Evolutionary conservation across 2,329 filamentous ascomycete genomes (phyloP).

Genomic region (Aaosphaeria arxii): DNA sequence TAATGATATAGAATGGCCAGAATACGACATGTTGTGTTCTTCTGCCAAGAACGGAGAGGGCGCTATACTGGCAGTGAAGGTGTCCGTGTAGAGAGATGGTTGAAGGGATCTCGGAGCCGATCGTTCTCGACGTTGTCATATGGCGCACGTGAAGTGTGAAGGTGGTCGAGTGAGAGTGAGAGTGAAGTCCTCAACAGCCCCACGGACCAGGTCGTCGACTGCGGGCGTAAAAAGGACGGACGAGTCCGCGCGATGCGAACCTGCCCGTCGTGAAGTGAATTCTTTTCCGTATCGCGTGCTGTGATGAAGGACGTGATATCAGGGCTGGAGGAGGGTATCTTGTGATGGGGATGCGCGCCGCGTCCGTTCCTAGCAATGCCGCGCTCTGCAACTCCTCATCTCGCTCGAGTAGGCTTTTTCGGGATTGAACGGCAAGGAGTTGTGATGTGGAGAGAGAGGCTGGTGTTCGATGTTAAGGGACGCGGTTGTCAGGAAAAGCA

Average conservation of each 20-base stretch:
- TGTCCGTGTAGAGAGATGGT: constrained; percentile 66
- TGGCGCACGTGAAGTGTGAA: constrained; percentile 17
- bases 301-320: constrained; percentile 58
- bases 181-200: background rate
- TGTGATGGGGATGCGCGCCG: constrained; percentile 66
- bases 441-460: constrained; percentile 8
- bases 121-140: constrained; percentile 23
- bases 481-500: background rate
- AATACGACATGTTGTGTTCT: constrained; percentile 52
- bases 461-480: constrained; percentile 8
- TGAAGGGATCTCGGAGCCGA: constrained; percentile 60
- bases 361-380: constrained; percentile 17
- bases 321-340: constrained; percentile 69
- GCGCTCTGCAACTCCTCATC: constrained; percentile 25
- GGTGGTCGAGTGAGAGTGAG: constrained; percentile 7
- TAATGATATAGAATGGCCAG: constrained; percentile 52
- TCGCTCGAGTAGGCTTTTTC: constrained; percentile 5
- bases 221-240: constrained; percentile 11
- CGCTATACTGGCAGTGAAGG: constrained; percentile 64
- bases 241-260: constrained; percentile 22
- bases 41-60: constrained; percentile 69
- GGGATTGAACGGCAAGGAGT: constrained; percentile 3
- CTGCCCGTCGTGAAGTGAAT: constrained; percentile 18
- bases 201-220: background rate
- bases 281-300: constrained; percentile 40